Conservation (phyloP, 257 asterid genomes). For the Cruciata laevipes region DNA sequence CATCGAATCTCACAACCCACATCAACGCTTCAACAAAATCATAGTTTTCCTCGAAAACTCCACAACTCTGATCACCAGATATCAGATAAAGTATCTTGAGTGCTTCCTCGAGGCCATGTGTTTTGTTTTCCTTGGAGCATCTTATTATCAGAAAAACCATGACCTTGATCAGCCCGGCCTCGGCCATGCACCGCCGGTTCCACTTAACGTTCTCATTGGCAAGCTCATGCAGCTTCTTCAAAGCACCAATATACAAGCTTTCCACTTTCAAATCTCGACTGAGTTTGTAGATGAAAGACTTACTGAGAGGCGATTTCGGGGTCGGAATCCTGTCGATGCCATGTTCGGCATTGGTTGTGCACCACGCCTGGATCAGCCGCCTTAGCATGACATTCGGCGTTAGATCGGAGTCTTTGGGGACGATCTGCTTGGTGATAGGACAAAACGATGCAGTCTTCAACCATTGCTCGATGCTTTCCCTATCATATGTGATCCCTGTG, state of each 20-base stretch:
- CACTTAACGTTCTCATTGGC: conserved; percentile 34
- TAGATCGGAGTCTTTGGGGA: conserved; percentile 41
- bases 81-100: conserved; percentile 38
- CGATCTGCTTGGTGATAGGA: conserved; percentile 65
- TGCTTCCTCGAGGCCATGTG: conserved; percentile 41
- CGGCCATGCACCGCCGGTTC: conserved; percentile 51
- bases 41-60: conserved; percentile 31
- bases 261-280: conserved; percentile 32
- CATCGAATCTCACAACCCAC: conserved; percentile 32
- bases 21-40: conserved; percentile 37
- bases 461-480: conserved; percentile 82
- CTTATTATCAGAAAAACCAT: conserved; percentile 35
- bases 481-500: conserved; percentile 88
- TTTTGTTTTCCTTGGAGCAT: conserved; percentile 26
- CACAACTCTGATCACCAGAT: too few relatives aligned
- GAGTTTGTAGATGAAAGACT: conserved; percentile 41
- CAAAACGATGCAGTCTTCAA: conserved; percentile 41
- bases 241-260: conserved; percentile 13
- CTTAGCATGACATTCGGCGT: conserved; percentile 93
- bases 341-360: conserved; percentile 44
- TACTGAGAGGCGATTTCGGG: conserved; percentile 47
- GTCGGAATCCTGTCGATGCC: conserved; percentile 78
- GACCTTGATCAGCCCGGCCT: conserved; percentile 45
- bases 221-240: conserved; percentile 45
- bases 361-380: conserved; percentile 77